Conservation (phyloP, 192 early-diverging fungal species). For the Coemansia sp. region DNA sequence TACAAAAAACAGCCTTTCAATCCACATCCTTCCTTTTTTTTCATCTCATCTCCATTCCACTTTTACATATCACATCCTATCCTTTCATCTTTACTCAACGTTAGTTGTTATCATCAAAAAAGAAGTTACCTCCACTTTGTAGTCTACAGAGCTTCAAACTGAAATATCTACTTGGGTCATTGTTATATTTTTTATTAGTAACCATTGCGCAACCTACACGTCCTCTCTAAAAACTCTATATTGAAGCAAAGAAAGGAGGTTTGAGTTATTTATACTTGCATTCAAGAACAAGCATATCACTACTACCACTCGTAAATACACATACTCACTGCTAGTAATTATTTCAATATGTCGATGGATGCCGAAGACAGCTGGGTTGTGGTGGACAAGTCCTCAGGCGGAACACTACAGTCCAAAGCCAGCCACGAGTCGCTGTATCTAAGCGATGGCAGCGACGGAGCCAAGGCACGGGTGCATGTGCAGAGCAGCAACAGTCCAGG, state of each 20-base stretch:
- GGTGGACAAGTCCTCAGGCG: slow-evolving; percentile 47
- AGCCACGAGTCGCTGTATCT: slow-evolving; percentile 50
- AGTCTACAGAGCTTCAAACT: too few species aligned
- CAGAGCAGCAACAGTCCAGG: slow-evolving; percentile 9
- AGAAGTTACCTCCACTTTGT: too few species aligned
- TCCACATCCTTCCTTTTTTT: too few species aligned
- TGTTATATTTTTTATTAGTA: too few species aligned
- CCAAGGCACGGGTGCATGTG: slow-evolving; percentile 44
- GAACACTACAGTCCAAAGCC: slow-evolving; percentile 44
- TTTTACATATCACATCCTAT: too few species aligned
- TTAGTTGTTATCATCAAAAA: too few species aligned
- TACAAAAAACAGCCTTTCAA: too few species aligned
- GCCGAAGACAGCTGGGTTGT: slow-evolving; percentile 56
- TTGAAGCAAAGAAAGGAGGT: background rate
- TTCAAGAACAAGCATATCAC: background rate
- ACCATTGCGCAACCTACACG: too few species aligned
- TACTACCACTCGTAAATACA: background rate
- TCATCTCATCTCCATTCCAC: too few species aligned
- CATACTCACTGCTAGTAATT: background rate
- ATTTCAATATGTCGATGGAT: background rate
- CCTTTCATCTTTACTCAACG: too few species aligned
- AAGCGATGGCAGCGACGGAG: slow-evolving; percentile 15
- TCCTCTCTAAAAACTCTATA: background rate
- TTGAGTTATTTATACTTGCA: too few species aligned
- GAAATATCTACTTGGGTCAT: too few species aligned